Percentiles rank a stretch among this genome's conserved stretches.
phyloP scores from a whole-genome alignment of 768 basidiomycete species.

The Phanerochaete carnosa region DNA sequence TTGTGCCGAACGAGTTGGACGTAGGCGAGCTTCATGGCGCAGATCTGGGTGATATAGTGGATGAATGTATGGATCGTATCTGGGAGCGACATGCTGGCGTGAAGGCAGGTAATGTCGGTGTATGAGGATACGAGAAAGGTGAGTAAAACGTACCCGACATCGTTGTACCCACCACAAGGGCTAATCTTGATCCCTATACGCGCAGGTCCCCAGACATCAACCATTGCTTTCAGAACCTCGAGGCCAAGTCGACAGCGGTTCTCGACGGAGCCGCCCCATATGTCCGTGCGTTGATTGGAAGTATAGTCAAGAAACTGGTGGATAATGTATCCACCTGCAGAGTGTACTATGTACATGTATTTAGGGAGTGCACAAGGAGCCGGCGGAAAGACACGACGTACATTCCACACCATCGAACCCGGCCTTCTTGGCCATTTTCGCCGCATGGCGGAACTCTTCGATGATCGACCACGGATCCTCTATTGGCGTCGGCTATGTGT shows the following conservation, averaged over 20 bases:
- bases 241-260: constrained; percentile 43
- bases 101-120: neutral
- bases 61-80: constrained; percentile 8
- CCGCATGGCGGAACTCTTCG: constrained; percentile 10
- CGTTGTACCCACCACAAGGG: constrained; percentile 2
- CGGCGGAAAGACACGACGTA: neutral
- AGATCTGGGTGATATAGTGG: constrained; percentile 2
- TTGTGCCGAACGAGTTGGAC: constrained; percentile 5
- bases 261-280: constrained; percentile 47
- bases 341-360: constrained; percentile 13
- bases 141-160: constrained; percentile 9
- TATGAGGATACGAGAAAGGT: neutral
- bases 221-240: constrained; percentile 43
- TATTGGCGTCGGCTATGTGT: constrained; percentile 1
- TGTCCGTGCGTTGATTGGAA: constrained; percentile 40
- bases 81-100: constrained; percentile 7
- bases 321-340: constrained; percentile 28
- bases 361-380: too few relatives aligned
- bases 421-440: constrained; percentile 29
- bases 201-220: constrained; percentile 31
- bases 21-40: constrained; percentile 7
- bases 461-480: constrained; percentile 7
- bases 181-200: constrained; percentile 23
- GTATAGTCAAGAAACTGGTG: constrained; percentile 39
- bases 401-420: constrained; percentile 47